A percentile compares a stretch with the other conserved stretches of the same genome.
These are phyloP conservation scores for Berberis vulgaris DNA, from an alignment of 164 flowering plant species.

Conservation along the genomic window DNA sequence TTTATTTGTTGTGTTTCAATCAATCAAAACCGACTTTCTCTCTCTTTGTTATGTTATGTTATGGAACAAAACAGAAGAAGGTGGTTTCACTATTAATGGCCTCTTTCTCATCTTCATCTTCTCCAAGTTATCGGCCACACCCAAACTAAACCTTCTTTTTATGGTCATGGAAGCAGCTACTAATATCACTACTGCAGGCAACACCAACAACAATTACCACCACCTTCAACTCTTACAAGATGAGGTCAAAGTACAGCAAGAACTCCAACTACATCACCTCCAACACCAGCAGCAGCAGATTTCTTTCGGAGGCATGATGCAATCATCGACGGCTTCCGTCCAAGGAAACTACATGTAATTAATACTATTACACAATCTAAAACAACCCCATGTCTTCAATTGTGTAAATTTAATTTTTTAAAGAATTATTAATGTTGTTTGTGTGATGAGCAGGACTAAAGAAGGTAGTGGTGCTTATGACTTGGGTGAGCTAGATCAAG, in stretches of 20 bases:
- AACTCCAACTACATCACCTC: conserved; percentile 14
- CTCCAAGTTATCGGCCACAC: conserved; percentile 4
- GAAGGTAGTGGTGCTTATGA: conserved; percentile 66
- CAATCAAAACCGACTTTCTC: conserved; percentile 21
- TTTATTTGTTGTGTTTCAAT: background rate
- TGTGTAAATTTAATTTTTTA: background rate
- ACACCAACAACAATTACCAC: conserved; percentile 7
- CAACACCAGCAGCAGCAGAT: conserved; percentile 28
- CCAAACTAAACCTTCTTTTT: conserved; percentile 7
- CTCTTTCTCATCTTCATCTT: conserved; percentile 8
- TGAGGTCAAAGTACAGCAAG: conserved; percentile 1
- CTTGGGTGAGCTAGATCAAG: conserved; percentile 93
- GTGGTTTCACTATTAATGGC: conserved; percentile 37
- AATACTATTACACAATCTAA: conserved; percentile 6
- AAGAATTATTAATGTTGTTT: background rate
- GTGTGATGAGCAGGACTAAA: conserved; percentile 32
- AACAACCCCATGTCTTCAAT: conserved; percentile 7
- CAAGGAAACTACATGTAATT: conserved; percentile 64
- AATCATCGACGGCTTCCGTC: conserved; percentile 31
- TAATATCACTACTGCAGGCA: conserved; percentile 14
- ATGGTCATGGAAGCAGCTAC: conserved; percentile 31
- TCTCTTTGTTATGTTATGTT: conserved; percentile 10
- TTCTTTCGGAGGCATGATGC: conserved; percentile 51
- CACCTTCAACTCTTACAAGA: no score
- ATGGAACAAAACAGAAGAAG: conserved; percentile 11